phyloP scores from a whole-genome alignment of 2,329 filamentous ascomycete genomes.

The Curvularia sp. region DNA sequence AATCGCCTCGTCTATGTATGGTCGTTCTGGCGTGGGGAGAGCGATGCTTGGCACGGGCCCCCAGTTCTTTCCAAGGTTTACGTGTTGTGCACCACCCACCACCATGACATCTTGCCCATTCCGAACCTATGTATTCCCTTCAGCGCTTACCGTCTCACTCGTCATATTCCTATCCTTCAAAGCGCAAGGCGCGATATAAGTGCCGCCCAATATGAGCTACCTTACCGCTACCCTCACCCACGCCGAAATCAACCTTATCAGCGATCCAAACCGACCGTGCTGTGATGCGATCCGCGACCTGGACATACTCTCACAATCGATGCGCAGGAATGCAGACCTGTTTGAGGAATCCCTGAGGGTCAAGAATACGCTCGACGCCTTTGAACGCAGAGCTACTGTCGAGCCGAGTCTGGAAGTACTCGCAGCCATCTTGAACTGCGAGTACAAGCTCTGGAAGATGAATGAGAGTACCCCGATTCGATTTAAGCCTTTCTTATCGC shows the following conservation, averaged over 20 bases:
- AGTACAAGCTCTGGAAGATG: slow-evolving; percentile 46
- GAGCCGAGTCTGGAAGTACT: slow-evolving; percentile 34
- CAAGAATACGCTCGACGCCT: slow-evolving; percentile 44
- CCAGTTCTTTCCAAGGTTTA: slow-evolving; percentile 21
- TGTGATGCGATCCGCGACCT: slow-evolving; percentile 24
- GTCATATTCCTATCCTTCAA: slow-evolving; percentile 20
- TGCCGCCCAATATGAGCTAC: slow-evolving; percentile 37
- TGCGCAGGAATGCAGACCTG: neutral
- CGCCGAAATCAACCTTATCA: slow-evolving; percentile 35
- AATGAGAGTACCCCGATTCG: slow-evolving; percentile 40
- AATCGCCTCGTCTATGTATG: neutral
- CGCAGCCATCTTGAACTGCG: slow-evolving; percentile 45
- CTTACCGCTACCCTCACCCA: slow-evolving; percentile 32
- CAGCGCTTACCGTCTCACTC: slow-evolving; percentile 15
- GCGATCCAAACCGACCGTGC: slow-evolving; percentile 29
- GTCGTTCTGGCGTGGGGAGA: slow-evolving; percentile 1
- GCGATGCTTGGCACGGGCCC: slow-evolving; percentile 19
- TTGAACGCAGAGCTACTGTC: slow-evolving; percentile 28
- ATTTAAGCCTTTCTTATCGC: slow-evolving; percentile 50
- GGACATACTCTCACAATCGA: slow-evolving; percentile 9
- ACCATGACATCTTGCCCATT: slow-evolving; percentile 26
- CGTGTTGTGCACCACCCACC: slow-evolving; percentile 22
- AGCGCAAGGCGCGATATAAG: slow-evolving; percentile 29
- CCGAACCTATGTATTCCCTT: slow-evolving; percentile 30
- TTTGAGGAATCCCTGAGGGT: slow-evolving; percentile 30